Conservation (phyloP, 805 yeast genomes). For the Yamadazyma endophytica region DNA sequence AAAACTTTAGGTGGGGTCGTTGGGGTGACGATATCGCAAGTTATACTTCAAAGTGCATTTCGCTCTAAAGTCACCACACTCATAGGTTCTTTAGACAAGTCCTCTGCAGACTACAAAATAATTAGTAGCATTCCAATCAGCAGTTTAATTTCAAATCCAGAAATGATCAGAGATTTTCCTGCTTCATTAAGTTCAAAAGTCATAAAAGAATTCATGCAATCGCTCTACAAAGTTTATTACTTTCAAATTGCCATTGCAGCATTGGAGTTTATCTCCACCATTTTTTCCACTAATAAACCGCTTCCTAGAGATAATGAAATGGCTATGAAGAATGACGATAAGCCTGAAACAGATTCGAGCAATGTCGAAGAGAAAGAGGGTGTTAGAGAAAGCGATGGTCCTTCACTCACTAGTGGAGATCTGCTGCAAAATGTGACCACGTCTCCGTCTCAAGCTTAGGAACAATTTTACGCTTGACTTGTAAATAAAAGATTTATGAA, state of each 20-base stretch:
- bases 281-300: constrained; percentile 38
- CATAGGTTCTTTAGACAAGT: constrained; percentile 5
- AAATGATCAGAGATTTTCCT: constrained; percentile 22
- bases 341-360: neutral
- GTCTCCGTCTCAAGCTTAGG: too few relatives aligned
- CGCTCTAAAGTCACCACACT: constrained; percentile 12
- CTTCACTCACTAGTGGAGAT: too few relatives aligned
- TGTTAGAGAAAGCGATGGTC: neutral
- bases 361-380: neutral
- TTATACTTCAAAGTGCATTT: constrained; percentile 22
- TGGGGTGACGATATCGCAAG: constrained; percentile 27
- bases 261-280: constrained; percentile 23
- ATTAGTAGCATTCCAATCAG: constrained; percentile 12
- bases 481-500: too few relatives aligned
- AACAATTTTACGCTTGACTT: too few relatives aligned
- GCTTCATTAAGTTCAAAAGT: constrained; percentile 16
- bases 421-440: too few relatives aligned
- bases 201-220: constrained; percentile 30
- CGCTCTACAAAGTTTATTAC: constrained; percentile 38
- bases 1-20: constrained; percentile 30
- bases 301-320: constrained; percentile 34
- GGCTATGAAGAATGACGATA: constrained; percentile 9
- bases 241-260: constrained; percentile 33
- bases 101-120: constrained; percentile 11
- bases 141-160: constrained; percentile 22